Percentiles rank a stretch among this genome's conserved stretches.
Conservation (phyloP, 805 yeast genomes). For the Yamadazyma sp. region DNA sequence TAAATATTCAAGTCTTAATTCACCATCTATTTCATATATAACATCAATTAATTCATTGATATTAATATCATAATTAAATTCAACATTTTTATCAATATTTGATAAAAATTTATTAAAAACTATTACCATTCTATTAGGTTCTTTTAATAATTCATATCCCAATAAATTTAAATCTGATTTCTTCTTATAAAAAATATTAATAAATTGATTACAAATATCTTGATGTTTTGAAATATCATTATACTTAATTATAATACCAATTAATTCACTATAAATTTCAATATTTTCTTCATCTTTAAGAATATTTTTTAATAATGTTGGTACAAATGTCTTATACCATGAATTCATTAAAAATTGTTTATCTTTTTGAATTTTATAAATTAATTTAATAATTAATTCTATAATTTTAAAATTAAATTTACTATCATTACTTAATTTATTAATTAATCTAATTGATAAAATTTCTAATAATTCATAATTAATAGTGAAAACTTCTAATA, state of each 20-base stretch:
- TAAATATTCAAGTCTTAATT: slow-evolving; percentile 51
- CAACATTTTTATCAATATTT: slow-evolving; percentile 45
- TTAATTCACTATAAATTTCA: slow-evolving; percentile 39
- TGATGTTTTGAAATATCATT: slow-evolving; percentile 45
- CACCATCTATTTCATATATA: slow-evolving; percentile 9
- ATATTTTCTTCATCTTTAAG: slow-evolving; percentile 14
- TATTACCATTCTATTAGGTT: slow-evolving; percentile 33
- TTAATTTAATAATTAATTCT: slow-evolving; percentile 22
- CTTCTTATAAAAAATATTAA: slow-evolving; percentile 31
- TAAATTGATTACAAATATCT: slow-evolving; percentile 36
- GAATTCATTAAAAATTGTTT: slow-evolving; percentile 38
- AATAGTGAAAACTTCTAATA: slow-evolving; percentile 16
- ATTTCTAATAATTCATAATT: slow-evolving; percentile 44
- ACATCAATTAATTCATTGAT: slow-evolving; percentile 9
- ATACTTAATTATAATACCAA: slow-evolving; percentile 40
- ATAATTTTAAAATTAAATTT: slow-evolving; percentile 13
- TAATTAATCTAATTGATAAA: slow-evolving; percentile 41
- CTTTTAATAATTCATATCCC: slow-evolving; percentile 17
- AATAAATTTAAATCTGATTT: slow-evolving; percentile 8
- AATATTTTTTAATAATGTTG: slow-evolving; percentile 7
- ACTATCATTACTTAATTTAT: slow-evolving; percentile 24
- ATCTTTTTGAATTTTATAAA: slow-evolving; percentile 25
- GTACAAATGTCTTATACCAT: slow-evolving; percentile 41
- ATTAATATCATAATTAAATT: slow-evolving; percentile 5
- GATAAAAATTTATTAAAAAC: slow-evolving; percentile 47